Conservation (phyloP, 352 stramenopile genomes). For the Aphanomyces cochlioides region DNA sequence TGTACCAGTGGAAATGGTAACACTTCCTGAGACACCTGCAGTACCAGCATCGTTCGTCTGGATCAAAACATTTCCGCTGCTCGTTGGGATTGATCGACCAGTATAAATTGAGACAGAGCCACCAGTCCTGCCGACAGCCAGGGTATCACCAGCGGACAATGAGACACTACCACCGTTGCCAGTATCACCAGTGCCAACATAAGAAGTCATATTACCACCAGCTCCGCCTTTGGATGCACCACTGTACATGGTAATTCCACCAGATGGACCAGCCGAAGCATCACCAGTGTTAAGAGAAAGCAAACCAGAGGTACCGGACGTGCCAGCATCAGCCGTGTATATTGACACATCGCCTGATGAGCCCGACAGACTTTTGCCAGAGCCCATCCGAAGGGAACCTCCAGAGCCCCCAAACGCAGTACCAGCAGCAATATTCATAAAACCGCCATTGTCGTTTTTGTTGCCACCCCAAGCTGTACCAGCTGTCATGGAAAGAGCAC, state of each 20-base stretch:
- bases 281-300: constrained; percentile 58
- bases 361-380: constrained; percentile 40
- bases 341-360: constrained; percentile 61
- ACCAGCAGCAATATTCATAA: constrained; percentile 47
- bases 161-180: constrained; percentile 44
- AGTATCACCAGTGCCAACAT: constrained; percentile 30
- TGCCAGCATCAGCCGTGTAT: constrained; percentile 58
- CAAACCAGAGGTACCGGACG: constrained; percentile 61
- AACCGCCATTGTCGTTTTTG: constrained; percentile 50
- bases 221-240: constrained; percentile 41
- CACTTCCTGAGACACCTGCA: constrained; percentile 69
- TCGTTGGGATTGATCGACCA: constrained; percentile 55
- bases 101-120: constrained; percentile 74
- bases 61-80: constrained; percentile 79
- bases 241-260: constrained; percentile 50
- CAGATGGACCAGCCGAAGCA: constrained; percentile 54
- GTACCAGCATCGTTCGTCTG: constrained; percentile 68
- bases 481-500: constrained; percentile 50
- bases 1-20: constrained; percentile 59
- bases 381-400: constrained; percentile 47
- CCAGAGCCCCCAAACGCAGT: constrained; percentile 45
- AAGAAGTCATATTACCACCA: constrained; percentile 14
- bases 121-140: constrained; percentile 43
- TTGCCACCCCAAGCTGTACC: constrained; percentile 48
- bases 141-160: constrained; percentile 57